Evolutionary conservation across 371 early-diverging fungal genomes (phyloP).

Genomic region (Mortierella polycephala): DNA sequence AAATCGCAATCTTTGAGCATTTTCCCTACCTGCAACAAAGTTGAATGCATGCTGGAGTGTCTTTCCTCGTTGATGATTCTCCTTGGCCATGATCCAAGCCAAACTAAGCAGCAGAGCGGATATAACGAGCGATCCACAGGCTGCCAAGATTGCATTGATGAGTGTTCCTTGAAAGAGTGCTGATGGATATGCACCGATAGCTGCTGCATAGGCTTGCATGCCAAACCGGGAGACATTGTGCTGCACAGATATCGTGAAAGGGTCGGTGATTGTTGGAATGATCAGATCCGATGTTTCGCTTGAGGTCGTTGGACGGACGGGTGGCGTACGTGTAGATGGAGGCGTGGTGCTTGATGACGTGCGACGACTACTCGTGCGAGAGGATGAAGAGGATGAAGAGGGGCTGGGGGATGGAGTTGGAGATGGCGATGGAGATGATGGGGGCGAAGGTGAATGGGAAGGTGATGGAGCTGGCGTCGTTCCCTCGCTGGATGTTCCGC

Average conservation of each 20-base stretch:
- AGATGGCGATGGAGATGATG: not conserved
- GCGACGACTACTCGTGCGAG: slow-evolving; percentile 12
- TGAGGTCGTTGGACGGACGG: slow-evolving; percentile 6
- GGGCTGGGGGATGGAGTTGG: slow-evolving; percentile 8
- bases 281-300: slow-evolving; percentile 11
- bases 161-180: slow-evolving; percentile 55
- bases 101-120: slow-evolving; percentile 39
- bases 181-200: slow-evolving; percentile 56
- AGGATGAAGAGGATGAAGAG: not conserved
- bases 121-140: slow-evolving; percentile 37
- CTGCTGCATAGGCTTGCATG: slow-evolving; percentile 55
- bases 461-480: not conserved
- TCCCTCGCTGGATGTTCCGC: too few species aligned
- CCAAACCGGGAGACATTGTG: slow-evolving; percentile 55
- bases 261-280: slow-evolving; percentile 34
- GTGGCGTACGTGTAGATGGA: slow-evolving; percentile 5
- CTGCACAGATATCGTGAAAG: slow-evolving; percentile 18
- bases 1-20: not conserved
- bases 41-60: slow-evolving; percentile 45
- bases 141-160: slow-evolving; percentile 27
- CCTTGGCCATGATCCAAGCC: slow-evolving; percentile 49
- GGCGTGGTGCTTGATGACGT: not conserved
- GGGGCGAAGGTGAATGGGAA: slow-evolving; percentile 3
- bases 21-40: slow-evolving; percentile 33
- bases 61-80: slow-evolving; percentile 42